phyloP scores from a whole-genome alignment of 176 grass and related monocot genomes.

The Rhynchospora tenuis region DNA sequence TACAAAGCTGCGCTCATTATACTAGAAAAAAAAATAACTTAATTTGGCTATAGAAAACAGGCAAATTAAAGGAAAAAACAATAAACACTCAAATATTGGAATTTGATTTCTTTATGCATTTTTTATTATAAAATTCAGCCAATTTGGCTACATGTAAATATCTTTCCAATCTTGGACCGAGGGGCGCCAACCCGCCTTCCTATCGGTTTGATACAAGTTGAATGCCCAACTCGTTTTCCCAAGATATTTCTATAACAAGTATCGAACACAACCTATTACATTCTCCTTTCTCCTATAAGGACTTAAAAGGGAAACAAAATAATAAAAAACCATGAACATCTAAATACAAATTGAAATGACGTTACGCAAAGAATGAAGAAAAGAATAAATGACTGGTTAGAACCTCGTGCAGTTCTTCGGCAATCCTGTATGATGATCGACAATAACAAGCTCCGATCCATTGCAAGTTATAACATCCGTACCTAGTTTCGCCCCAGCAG shows the following conservation, averaged over 20 bases:
- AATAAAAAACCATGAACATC: not conserved
- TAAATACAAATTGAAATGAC: conserved; percentile 19
- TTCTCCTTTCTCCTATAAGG: not conserved
- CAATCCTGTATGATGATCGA: conserved; percentile 66
- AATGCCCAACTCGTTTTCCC: not conserved
- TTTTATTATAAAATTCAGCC: conserved; percentile 2
- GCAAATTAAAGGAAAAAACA: not conserved
- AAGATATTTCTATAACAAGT: conserved; percentile 9
- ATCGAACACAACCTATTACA: not conserved
- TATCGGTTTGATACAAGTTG: not conserved
- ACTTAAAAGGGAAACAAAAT: not conserved
- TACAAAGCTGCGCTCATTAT: not conserved
- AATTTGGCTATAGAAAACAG: not conserved
- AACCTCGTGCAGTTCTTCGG: conserved; percentile 69
- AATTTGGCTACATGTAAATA: not conserved
- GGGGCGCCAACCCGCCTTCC: conserved; percentile 4
- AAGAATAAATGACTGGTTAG: conserved; percentile 21
- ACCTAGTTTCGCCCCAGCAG: conserved; percentile 83
- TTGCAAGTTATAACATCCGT: conserved; percentile 61
- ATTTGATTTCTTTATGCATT: not conserved
- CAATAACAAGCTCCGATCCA: conserved; percentile 35
- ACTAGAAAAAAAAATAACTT: not conserved
- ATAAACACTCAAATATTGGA: not conserved
- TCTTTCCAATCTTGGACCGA: not conserved
- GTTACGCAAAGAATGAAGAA: conserved; percentile 9